Percentiles rank a stretch among this genome's conserved stretches.
phyloP scores from a whole-genome alignment of 2,329 filamentous ascomycete species.

The Cladophialophora bantiana region DNA sequence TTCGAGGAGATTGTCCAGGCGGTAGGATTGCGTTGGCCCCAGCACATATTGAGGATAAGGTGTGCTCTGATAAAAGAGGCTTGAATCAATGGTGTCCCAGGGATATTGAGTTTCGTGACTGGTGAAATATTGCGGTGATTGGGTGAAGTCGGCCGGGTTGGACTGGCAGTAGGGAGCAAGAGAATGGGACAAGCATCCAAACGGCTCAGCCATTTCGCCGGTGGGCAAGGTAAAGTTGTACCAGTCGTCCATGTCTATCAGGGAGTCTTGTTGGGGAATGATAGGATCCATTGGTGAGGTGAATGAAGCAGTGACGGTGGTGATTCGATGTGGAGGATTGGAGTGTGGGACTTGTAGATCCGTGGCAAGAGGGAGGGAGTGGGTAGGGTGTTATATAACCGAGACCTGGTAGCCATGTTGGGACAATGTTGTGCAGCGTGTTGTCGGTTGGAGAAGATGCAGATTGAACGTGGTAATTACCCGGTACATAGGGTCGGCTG shows the following conservation, averaged over 20 bases:
- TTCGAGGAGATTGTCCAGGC: background rate
- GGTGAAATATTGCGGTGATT: background rate
- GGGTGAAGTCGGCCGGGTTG: background rate
- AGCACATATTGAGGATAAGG: background rate
- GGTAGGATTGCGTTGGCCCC: background rate
- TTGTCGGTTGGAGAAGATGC: background rate
- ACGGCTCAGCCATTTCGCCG: background rate
- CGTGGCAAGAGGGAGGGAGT: background rate
- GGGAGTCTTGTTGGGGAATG: background rate
- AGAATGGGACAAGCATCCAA: background rate
- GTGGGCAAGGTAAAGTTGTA: background rate
- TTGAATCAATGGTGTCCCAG: background rate
- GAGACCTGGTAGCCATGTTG: background rate
- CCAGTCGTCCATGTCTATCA: slow-evolving; percentile 1
- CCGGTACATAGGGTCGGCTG: background rate
- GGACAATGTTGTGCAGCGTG: background rate
- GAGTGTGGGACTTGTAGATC: background rate
- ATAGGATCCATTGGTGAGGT: background rate
- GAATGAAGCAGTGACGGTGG: background rate
- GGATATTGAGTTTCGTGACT: background rate
- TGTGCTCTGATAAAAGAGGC: background rate
- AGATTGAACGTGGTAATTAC: background rate
- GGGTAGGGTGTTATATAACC: background rate
- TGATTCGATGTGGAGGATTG: background rate
- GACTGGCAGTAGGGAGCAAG: background rate